Evolutionary conservation across 2,329 filamentous ascomycete species (phyloP).

Genomic region (Talaromyces sp.): DNA sequence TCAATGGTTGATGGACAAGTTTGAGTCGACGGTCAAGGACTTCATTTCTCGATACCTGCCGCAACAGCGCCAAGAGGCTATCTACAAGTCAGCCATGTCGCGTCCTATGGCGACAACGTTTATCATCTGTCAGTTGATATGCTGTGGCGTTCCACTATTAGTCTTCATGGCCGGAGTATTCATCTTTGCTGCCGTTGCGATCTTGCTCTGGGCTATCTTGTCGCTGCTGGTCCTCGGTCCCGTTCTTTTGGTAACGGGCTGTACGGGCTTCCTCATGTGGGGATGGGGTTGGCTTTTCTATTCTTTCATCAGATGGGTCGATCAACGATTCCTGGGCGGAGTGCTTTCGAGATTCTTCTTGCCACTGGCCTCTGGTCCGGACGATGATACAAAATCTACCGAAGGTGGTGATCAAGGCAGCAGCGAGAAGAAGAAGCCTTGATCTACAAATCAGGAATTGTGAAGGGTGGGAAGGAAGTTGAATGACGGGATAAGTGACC

Average conservation of each 20-base stretch:
- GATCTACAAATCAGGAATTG: not conserved
- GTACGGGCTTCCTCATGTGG: constrained; percentile 30
- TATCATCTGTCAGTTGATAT: constrained; percentile 32
- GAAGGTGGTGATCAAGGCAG: not conserved
- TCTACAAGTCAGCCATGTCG: constrained; percentile 29
- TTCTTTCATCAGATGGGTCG: constrained; percentile 27
- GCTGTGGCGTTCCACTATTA: constrained; percentile 33
- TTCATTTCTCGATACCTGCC: constrained; percentile 28
- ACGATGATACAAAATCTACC: not conserved
- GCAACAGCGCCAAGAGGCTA: constrained; percentile 25
- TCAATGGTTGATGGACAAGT: constrained; percentile 26
- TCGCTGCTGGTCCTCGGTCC: constrained; percentile 32
- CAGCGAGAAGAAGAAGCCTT: constrained; percentile 5
- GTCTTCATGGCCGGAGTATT: constrained; percentile 33
- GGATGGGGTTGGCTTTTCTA: constrained; percentile 31
- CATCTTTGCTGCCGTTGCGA: constrained; percentile 31
- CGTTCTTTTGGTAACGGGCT: constrained; percentile 28
- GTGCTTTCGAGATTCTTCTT: constrained; percentile 26
- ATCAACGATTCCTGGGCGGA: constrained; percentile 26
- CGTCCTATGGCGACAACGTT: constrained; percentile 33
- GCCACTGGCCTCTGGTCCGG: constrained; percentile 9
- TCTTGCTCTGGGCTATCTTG: constrained; percentile 30
- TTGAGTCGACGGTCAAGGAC: constrained; percentile 26
- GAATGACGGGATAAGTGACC: not conserved
- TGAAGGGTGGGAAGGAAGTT: too few species aligned